Conservation (phyloP, 1,284 basidiomycete genomes). For the Porogramme epimiltina region DNA sequence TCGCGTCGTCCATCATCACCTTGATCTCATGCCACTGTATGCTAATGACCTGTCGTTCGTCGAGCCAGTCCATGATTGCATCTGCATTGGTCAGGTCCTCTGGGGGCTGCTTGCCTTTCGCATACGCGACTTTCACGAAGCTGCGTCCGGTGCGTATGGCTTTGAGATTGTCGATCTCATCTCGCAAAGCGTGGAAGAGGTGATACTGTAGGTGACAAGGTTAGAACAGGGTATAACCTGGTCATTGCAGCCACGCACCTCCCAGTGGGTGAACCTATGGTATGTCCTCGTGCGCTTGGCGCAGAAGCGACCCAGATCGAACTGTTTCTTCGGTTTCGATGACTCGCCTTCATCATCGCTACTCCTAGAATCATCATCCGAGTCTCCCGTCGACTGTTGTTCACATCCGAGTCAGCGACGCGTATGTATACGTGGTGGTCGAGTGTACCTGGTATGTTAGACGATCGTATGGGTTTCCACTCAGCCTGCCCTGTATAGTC, state of each 20-base stretch:
- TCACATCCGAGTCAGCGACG: neutral
- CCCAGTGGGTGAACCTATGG: constrained; percentile 84
- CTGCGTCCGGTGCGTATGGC: constrained; percentile 35
- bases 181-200: constrained; percentile 55
- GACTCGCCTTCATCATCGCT: constrained; percentile 39
- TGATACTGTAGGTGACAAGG: constrained; percentile 43
- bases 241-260: constrained; percentile 50
- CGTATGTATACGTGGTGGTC: neutral
- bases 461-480: constrained; percentile 61
- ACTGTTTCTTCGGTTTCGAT: constrained; percentile 29
- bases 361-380: constrained; percentile 30
- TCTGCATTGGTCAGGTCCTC: constrained; percentile 71
- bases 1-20: constrained; percentile 71
- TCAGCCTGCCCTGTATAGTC: constrained; percentile 56
- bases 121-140: constrained; percentile 59
- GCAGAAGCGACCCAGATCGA: constrained; percentile 77
- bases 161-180: constrained; percentile 57
- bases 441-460: constrained; percentile 54
- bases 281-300: constrained; percentile 67
- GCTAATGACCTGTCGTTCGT: constrained; percentile 67
- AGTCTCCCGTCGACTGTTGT: constrained; percentile 13
- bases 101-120: constrained; percentile 56
- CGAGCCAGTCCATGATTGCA: constrained; percentile 81
- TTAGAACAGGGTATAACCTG: neutral
- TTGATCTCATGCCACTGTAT: constrained; percentile 69